These are phyloP conservation scores for Phytophthora ramorum DNA, from an alignment of 352 stramenopile species.

Conservation along the genomic window DNA sequence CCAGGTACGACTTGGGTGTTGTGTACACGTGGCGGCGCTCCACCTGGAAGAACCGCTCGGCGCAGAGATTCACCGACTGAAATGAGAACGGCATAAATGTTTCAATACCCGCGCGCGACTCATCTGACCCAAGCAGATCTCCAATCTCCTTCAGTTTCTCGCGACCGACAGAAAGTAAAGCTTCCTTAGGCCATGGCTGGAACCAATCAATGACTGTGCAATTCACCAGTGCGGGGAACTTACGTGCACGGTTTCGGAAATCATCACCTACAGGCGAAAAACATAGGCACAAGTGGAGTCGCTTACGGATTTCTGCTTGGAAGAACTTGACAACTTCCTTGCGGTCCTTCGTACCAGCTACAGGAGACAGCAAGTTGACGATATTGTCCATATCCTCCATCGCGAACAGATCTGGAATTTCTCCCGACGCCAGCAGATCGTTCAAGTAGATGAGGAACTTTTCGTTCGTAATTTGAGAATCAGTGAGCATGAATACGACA, in stretches of 20 bases:
- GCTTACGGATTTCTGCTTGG: conserved; percentile 94
- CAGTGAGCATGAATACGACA: conserved; percentile 95
- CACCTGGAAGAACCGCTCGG: conserved; percentile 89
- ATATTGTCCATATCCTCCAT: conserved; percentile 96
- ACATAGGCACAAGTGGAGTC: conserved; percentile 95
- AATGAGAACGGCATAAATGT: conserved; percentile 97
- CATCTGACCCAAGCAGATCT: conserved; percentile 84
- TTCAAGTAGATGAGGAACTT: conserved; percentile 97
- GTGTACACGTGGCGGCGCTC: conserved; percentile 95
- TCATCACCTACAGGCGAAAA: conserved; percentile 96
- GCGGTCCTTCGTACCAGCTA: conserved; percentile 85
- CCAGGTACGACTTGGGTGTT: conserved; percentile 95
- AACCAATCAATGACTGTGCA: conserved; percentile 97
- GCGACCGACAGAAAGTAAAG: conserved; percentile 91
- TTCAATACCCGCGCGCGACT: conserved; percentile 89
- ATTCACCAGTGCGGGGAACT: conserved; percentile 96
- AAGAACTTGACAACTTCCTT: conserved; percentile 96
- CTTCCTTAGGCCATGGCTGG: conserved; percentile 94
- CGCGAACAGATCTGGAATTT: conserved; percentile 95
- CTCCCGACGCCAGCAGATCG: conserved; percentile 93
- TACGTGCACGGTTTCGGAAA: conserved; percentile 93
- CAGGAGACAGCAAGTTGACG: conserved; percentile 84
- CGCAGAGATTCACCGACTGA: conserved; percentile 92
- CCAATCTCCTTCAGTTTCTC: conserved; percentile 89
- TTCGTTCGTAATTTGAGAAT: conserved; percentile 97